phyloP scores from a whole-genome alignment of 2,329 filamentous ascomycete genomes.

The Phoma sp. region DNA sequence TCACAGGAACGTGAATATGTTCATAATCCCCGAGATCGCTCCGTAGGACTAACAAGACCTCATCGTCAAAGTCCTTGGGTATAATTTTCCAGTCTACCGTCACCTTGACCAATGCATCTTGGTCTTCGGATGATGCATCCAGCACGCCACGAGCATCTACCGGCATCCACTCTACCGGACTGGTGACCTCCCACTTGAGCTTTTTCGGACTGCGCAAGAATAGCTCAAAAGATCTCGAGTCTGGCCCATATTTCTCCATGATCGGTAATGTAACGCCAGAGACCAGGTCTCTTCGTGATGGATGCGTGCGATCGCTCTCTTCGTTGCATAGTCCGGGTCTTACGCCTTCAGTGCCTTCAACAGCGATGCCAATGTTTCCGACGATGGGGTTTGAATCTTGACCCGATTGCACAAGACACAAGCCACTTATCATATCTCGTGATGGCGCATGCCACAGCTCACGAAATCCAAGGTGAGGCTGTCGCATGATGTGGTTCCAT shows the following conservation, averaged over 20 bases:
- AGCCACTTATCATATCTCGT: not conserved
- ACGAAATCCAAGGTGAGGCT: not conserved
- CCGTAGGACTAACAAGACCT: not conserved
- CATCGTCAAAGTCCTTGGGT: not conserved
- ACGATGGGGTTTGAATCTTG: not conserved
- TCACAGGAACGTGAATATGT: not conserved
- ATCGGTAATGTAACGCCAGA: not conserved
- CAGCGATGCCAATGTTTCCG: not conserved
- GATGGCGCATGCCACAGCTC: not conserved
- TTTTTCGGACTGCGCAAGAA: not conserved
- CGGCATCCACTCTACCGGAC: not conserved
- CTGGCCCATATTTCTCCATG: not conserved
- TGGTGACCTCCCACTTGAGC: not conserved
- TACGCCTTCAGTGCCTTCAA: not conserved
- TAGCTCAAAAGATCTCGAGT: not conserved
- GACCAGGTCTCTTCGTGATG: not conserved
- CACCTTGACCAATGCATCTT: not conserved
- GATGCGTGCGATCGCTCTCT: conserved; percentile 2
- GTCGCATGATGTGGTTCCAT: conserved; percentile 1
- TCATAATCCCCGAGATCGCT: not conserved
- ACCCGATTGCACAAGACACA: not conserved
- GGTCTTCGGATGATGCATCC: not conserved
- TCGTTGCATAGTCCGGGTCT: conserved; percentile 1
- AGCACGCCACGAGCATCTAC: not conserved
- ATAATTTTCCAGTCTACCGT: not conserved